Evolutionary conservation across 331 rosid genomes (phyloP).

Genomic region (Spiraea crenata): DNA sequence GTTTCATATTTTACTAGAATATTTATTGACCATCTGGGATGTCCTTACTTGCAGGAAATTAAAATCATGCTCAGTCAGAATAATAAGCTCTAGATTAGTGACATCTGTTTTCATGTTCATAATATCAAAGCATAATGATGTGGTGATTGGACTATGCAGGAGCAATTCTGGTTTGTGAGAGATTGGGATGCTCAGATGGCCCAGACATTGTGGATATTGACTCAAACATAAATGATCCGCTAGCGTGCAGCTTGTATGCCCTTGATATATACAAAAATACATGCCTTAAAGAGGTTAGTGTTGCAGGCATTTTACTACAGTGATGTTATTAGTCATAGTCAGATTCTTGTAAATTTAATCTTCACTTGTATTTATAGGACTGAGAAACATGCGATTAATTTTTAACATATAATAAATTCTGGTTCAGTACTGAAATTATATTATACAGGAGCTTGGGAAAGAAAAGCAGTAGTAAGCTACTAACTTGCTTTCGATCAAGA

Average conservation of each 20-base stretch:
- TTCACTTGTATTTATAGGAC: neutral
- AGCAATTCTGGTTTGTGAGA: constrained; percentile 36
- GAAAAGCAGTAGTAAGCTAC: neutral
- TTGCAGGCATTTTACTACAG: constrained; percentile 14
- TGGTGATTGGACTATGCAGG: constrained; percentile 48
- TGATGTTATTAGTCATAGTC: neutral
- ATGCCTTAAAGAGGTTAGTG: constrained; percentile 74
- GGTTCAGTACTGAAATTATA: neutral
- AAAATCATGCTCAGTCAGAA: neutral
- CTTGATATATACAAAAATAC: constrained; percentile 59
- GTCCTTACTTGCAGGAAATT: neutral
- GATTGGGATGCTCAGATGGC: constrained; percentile 35
- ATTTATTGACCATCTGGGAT: neutral
- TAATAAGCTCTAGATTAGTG: constrained; percentile 7
- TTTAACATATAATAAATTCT: neutral
- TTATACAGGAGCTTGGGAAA: neutral
- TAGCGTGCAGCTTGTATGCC: constrained; percentile 77
- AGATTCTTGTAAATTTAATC: neutral
- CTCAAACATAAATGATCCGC: constrained; percentile 58
- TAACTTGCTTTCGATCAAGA: constrained; percentile 2
- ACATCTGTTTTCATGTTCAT: neutral
- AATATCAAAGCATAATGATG: constrained; percentile 15
- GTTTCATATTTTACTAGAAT: neutral
- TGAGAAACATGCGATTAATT: neutral
- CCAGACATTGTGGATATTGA: constrained; percentile 60